phyloP scores from a whole-genome alignment of 164 flowering plant species.

The Kingdonia uniflora region DNA sequence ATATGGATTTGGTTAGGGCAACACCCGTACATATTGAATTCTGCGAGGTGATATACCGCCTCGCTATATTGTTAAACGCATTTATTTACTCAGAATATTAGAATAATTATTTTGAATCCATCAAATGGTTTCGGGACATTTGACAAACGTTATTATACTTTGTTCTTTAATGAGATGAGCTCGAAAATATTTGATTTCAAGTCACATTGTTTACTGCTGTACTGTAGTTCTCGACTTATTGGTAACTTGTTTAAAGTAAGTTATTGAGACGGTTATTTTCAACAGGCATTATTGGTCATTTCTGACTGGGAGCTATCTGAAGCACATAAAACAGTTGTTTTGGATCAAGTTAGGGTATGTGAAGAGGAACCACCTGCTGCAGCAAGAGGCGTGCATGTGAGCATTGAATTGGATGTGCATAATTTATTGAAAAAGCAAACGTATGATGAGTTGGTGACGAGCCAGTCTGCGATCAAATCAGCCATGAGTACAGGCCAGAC shows the following conservation, averaged over 20 bases:
- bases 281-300: conserved; percentile 79
- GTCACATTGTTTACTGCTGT: no score
- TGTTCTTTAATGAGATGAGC: no score
- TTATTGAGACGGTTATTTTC: no score
- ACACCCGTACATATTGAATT: conserved; percentile 67
- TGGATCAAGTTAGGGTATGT: conserved; percentile 91
- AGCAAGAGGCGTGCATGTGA: conserved; percentile 84
- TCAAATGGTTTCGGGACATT: no score
- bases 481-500: conserved; percentile 81
- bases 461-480: conserved; percentile 52
- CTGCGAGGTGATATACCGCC: conserved; percentile 75
- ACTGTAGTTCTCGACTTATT: no score
- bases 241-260: no score
- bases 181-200: no score
- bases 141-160: no score
- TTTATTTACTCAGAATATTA: no score
- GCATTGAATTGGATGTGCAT: conserved; percentile 77
- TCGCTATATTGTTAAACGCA: no score
- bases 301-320: conserved; percentile 92
- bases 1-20: conserved; percentile 67
- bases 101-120: no score
- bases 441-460: conserved; percentile 44
- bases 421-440: conserved; percentile 57
- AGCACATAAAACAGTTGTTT: conserved; percentile 69
- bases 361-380: conserved; percentile 92